Base-by-base conservation (phyloP, 2,329 filamentous ascomycete genomes). In the Fusarium acutatum region DNA sequence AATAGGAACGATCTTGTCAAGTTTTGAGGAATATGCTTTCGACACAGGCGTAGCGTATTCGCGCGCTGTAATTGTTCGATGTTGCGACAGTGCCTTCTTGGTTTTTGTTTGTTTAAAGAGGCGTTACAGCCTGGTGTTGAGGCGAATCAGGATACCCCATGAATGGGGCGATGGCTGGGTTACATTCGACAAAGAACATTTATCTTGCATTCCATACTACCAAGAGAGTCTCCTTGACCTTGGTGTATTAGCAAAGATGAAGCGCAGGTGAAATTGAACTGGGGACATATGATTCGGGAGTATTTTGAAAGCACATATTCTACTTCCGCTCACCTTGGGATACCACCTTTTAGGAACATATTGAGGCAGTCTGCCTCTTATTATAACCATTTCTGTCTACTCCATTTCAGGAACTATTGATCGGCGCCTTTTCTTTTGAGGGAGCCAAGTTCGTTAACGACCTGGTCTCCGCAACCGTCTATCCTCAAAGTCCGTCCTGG, bases 51-150 rank as follows among this genome's bases (percentile, higher is more conserved):
- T 26, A 12, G 24, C 30, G 32, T 26, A 43, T 15, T 4, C 46
- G 30, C 22, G 14, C 32, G 40, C 35, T 54, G 24, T 46, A 13
- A 35, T 10, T 49, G 12, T 35, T 30, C 20, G 26, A 22, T 30
- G 6, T n/a, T 28, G 24, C 22, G 35, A 26, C 15, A 28, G 30
- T 38, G 30, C 28, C 30, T 49, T 52, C 18, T 46, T 62, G 28
- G 38, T n/a, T 38, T 57, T 60, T n/a, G 15, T 46, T 52, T 43
- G 26, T 44, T 67, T 50, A 24, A 41, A 50, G 52, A 58, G 70
- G 70, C 66, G 56, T 50, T 40, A 30, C 38, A 73, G 70, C 65
- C 65, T 60, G 70, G 70, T 73, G 70, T 73, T 73, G 41, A 35
- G 70, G 70, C 70, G 70, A 73, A 72, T 57, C 49, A 57, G 64